Conservation (phyloP, 805 yeast genomes). For the Metahyphopichia silvanorum region DNA sequence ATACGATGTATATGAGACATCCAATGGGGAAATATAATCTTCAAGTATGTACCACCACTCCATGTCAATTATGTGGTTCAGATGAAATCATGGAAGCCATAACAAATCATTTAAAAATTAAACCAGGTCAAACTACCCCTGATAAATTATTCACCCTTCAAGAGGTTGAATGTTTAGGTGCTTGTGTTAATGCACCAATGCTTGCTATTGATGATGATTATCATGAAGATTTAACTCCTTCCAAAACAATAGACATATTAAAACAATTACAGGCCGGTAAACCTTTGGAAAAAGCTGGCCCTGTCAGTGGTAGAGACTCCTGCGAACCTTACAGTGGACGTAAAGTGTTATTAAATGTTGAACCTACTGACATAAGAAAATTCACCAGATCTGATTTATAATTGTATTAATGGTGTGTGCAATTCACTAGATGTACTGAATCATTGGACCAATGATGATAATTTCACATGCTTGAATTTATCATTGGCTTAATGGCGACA, state of each 20-base stretch:
- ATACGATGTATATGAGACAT: constrained; percentile 84
- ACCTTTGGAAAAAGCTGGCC: constrained; percentile 58
- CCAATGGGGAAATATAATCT: constrained; percentile 84
- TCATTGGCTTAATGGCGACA: too few relatives aligned
- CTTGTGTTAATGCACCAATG: constrained; percentile 91
- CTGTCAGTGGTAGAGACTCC: constrained; percentile 60
- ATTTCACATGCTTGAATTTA: too few relatives aligned
- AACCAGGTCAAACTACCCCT: constrained; percentile 74
- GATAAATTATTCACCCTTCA: constrained; percentile 77
- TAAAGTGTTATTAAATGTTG: constrained; percentile 54
- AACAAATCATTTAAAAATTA: constrained; percentile 53
- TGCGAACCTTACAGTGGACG: constrained; percentile 79
- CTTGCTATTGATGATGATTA: constrained; percentile 79
- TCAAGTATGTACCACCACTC: constrained; percentile 87
- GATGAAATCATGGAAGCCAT: constrained; percentile 76
- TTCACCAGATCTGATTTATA: constrained; percentile 72
- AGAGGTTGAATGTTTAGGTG: constrained; percentile 90
- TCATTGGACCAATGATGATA: too few relatives aligned
- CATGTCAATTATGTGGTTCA: constrained; percentile 81
- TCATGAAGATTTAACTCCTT: constrained; percentile 76
- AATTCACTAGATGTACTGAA: too few relatives aligned
- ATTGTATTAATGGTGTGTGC: too few relatives aligned
- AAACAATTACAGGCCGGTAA: constrained; percentile 63
- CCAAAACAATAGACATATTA: constrained; percentile 57
- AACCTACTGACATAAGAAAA: constrained; percentile 67